These are phyloP conservation scores for Phytophthora colocasiae DNA, from an alignment of 352 stramenopile species.

Conservation along the genomic window DNA sequence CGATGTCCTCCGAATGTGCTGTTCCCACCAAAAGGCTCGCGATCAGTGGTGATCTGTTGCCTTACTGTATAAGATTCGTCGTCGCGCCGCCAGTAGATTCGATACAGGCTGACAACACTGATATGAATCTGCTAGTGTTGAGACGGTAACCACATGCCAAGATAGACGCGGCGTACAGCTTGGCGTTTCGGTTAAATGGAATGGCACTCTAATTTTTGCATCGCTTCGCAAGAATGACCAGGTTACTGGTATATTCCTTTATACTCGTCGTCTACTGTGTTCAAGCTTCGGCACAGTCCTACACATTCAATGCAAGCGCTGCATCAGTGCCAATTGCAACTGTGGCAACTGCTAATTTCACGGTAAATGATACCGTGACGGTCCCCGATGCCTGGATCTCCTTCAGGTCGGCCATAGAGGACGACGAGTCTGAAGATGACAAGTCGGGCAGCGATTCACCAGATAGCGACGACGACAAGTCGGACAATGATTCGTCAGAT, in stretches of 20 bases:
- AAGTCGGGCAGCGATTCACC: conserved; percentile 2
- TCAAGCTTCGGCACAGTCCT: conserved; percentile 24
- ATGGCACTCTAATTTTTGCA: conserved; percentile 35
- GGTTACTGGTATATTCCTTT: conserved; percentile 10
- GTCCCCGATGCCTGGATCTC: background rate
- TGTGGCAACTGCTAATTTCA: conserved; percentile 17
- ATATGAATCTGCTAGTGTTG: conserved; percentile 31
- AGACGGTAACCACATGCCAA: conserved; percentile 27
- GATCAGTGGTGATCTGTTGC: conserved; percentile 20
- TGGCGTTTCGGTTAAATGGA: conserved; percentile 23
- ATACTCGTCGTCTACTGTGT: conserved; percentile 11
- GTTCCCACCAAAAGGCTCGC: conserved; percentile 9
- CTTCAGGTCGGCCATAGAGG: conserved; percentile 3
- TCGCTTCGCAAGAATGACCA: conserved; percentile 25
- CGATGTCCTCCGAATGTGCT: conserved; percentile 19
- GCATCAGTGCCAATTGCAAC: conserved; percentile 22
- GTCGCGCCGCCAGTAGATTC: conserved; percentile 28
- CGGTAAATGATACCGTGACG: conserved; percentile 9
- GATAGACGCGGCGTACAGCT: conserved; percentile 14
- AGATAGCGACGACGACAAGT: conserved; percentile 18
- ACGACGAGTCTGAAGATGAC: conserved; percentile 29
- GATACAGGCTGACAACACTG: conserved; percentile 22
- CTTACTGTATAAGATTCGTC: conserved; percentile 30
- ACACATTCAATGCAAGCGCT: conserved; percentile 27
- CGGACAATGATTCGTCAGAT: conserved; percentile 2